Evolutionary conservation across 2,329 filamentous ascomycete species (phyloP), one percentile per base, ranked within the genome.

Genomic region (Scytalidium sp.): DNA sequence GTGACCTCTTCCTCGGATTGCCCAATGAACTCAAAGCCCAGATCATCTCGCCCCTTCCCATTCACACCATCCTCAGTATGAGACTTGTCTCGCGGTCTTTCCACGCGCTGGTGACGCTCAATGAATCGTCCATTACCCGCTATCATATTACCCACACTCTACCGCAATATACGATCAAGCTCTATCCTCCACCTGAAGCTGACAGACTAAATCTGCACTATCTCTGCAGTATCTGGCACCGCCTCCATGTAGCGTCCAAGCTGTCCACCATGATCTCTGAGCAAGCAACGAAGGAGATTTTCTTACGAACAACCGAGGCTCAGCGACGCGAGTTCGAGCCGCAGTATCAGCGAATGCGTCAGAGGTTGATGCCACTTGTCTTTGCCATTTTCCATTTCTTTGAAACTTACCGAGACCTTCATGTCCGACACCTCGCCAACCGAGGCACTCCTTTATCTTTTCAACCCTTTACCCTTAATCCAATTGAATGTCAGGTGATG

Each of bases 311-410:
- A 17, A 81, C 80, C 0, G 78, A 80, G 51, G 66, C 73, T 3
- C 75, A 83, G 60, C 74, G 72, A 50, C 62, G 65, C 19, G 80
- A 82, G 43, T 86, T 85, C 57, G 78, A 79, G 17, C 75, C 79
- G 1, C 81, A 85, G 60, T 72, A 75, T 54, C 79, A 82, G 63
- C 75, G 83, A 13, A 85, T 86, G 83, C 79, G 81, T 43, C 79
- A 81, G 52, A 75, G 83, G 45, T 68, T 86, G 8, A 83, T 84
- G 49, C 83, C 83, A 1, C 64, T 85, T 7, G 71, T 86, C 15
- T 85, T 86, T 56, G 84, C 81, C 11, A 71, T 84, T 20, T 85
- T 85, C 56, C 83, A 86, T 62, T 86, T 86, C 60, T 85, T 86
- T 61, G 83, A 86, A 62, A 82, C 74, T 1, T 85, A 84, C 60